Percentiles rank a stretch among this genome's conserved stretches.
Conservation (phyloP, 768 basidiomycete genomes). For the Mycena floridula region DNA sequence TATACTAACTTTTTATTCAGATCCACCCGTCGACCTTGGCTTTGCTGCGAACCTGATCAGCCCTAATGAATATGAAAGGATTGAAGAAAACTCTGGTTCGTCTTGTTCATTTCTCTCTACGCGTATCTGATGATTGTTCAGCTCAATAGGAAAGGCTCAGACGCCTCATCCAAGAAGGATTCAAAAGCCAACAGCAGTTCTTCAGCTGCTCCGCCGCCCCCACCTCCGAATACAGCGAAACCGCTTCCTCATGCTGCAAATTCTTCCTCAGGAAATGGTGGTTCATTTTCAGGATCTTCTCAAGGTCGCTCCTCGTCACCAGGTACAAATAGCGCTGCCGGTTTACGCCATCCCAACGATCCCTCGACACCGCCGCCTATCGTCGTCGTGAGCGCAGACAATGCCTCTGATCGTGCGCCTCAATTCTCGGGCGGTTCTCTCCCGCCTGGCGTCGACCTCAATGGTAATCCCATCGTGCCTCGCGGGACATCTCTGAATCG, state of each 20-base stretch:
- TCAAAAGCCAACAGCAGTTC: slow-evolving; percentile 40
- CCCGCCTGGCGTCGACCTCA: slow-evolving; percentile 40
- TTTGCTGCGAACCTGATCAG: too few species aligned
- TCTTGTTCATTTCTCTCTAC: slow-evolving; percentile 10
- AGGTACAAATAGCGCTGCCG: too few species aligned
- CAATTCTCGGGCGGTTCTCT: slow-evolving; percentile 34
- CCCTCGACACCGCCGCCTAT: slow-evolving; percentile 65
- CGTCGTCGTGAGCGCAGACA: slow-evolving; percentile 80
- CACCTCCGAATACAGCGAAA: slow-evolving; percentile 60
- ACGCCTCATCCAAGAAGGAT: slow-evolving; percentile 68
- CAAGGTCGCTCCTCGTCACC: too few species aligned
- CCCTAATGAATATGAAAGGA: slow-evolving; percentile 70
- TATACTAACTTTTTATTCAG: too few species aligned
- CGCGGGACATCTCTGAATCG: slow-evolving; percentile 66
- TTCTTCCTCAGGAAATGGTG: too few species aligned
- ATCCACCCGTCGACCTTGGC: too few species aligned
- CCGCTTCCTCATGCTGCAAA: slow-evolving; percentile 39
- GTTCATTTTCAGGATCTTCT: too few species aligned
- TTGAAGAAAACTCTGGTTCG: slow-evolving; percentile 77
- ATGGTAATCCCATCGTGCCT: slow-evolving; percentile 47
- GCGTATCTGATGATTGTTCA: slow-evolving; percentile 23
- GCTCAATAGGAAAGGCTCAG: slow-evolving; percentile 68
- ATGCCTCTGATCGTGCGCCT: slow-evolving; percentile 39
- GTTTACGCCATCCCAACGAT: too few species aligned
- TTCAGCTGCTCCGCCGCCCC: slow-evolving; percentile 44